Evolutionary conservation across 2,329 filamentous ascomycete genomes (phyloP).

Genomic region (Drechslera avenae): DNA sequence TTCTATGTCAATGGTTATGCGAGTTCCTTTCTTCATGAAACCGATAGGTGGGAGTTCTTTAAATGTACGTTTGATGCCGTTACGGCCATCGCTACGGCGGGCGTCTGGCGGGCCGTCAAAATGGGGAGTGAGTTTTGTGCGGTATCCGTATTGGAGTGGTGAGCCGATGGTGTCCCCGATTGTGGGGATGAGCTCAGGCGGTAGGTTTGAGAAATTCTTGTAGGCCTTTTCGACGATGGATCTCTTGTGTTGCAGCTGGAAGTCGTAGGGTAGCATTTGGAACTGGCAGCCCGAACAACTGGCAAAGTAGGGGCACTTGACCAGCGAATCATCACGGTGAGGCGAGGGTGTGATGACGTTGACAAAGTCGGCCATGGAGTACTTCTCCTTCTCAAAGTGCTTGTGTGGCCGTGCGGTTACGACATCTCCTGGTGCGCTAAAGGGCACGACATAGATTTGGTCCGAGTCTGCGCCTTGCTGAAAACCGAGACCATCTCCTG

Average conservation of each 20-base stretch:
- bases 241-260: slow-evolving; percentile 84
- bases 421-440: slow-evolving; percentile 82
- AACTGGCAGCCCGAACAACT: slow-evolving; percentile 91
- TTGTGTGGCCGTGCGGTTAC: slow-evolving; percentile 79
- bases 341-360: slow-evolving; percentile 74
- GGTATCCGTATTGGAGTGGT: slow-evolving; percentile 88
- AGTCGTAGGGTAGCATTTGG: slow-evolving; percentile 90
- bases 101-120: slow-evolving; percentile 76
- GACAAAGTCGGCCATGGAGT: slow-evolving; percentile 82
- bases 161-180: slow-evolving; percentile 87
- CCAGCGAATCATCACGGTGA: slow-evolving; percentile 74
- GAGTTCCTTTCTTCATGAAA: slow-evolving; percentile 85
- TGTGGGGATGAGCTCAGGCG: slow-evolving; percentile 73
- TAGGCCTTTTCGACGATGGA: slow-evolving; percentile 90
- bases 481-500: slow-evolving; percentile 85
- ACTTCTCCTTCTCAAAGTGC: slow-evolving; percentile 68
- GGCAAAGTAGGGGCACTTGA: slow-evolving; percentile 85
- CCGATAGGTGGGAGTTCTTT: slow-evolving; percentile 77
- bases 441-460: slow-evolving; percentile 85
- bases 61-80: slow-evolving; percentile 63
- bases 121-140: slow-evolving; percentile 96
- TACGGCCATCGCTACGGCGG: slow-evolving; percentile 52
- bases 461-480: slow-evolving; percentile 65
- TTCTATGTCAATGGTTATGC: slow-evolving; percentile 87
- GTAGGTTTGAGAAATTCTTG: slow-evolving; percentile 84